phyloP scores from a whole-genome alignment of 2,329 filamentous ascomycete species.

The Fusarium nodosum region DNA sequence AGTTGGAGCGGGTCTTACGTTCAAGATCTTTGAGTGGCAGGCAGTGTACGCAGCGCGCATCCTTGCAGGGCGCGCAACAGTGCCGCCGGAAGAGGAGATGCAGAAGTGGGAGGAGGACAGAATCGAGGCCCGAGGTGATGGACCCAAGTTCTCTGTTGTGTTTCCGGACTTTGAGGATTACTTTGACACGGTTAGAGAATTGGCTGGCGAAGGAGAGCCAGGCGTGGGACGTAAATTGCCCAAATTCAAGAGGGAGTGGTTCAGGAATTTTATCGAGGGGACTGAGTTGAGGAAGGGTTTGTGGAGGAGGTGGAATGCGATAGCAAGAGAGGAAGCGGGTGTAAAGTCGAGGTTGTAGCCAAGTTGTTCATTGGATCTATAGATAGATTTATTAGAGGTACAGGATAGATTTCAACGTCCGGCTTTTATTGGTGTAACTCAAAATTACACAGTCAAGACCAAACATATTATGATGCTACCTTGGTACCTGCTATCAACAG shows the following conservation, averaged over 20 bases:
- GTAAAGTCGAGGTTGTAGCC: constrained; percentile 16
- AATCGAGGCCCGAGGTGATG: constrained; percentile 67
- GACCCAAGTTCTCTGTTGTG: constrained; percentile 67
- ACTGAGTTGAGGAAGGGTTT: constrained; percentile 69
- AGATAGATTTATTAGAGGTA: neutral
- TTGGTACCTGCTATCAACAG: no score
- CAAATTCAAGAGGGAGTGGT: constrained; percentile 62
- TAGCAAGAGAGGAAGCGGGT: constrained; percentile 30
- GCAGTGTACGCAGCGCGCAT: constrained; percentile 72
- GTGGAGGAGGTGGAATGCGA: constrained; percentile 66
- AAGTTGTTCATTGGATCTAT: neutral
- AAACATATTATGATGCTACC: no score
- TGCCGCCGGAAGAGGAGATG: constrained; percentile 66
- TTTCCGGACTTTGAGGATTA: constrained; percentile 75
- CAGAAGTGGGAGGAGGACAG: constrained; percentile 69
- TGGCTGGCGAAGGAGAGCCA: constrained; percentile 62
- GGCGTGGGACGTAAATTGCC: constrained; percentile 62
- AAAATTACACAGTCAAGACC: neutral
- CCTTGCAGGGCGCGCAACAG: constrained; percentile 65
- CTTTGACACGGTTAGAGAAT: constrained; percentile 67
- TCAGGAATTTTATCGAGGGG: constrained; percentile 65
- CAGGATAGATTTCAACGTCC: neutral
- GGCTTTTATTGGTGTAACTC: neutral
- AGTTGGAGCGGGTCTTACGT: constrained; percentile 70
- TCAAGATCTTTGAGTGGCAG: constrained; percentile 79